Base-by-base conservation (phyloP, 192 early-diverging fungal species). In the Chytriomyces sp. region DNA sequence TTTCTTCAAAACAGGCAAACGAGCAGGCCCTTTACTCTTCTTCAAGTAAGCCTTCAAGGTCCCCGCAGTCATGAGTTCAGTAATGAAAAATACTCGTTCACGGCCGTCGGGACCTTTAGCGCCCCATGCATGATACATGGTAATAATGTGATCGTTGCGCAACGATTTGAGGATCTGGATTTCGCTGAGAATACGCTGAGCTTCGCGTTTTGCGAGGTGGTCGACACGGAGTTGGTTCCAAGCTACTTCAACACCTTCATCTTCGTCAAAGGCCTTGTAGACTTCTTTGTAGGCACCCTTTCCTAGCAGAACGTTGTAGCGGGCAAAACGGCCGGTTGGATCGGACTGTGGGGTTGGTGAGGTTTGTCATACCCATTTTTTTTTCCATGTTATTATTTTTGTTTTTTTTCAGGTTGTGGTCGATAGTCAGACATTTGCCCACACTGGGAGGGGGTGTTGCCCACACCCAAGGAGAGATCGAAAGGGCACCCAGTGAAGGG, bases 261-360 rank as follows among this genome's bases (percentile, higher is more conserved):
- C 94, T 49, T 91, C 87, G 80, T 95, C 94, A 79, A 94, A 92
- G 46, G 91, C 91, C 78, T 94, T 93, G 84, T 87, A 95, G 7
- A 95, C 94, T 71, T 93, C 89, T 79, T 95, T 95, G 84, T 93
- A 94, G 8, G 94, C 94, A 6, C 94, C 94, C 78, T 90, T 92
- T 48, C 94, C 94, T 8, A 95, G 88, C 47, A 49, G 79, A n/a
- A 75, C 26, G 81, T 67, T 77, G 61, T 86, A 89, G 8, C 91
- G 85, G 57, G 92, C 84, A 80, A 92, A 92, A 62, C 91, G 83
- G 62, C 87, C 86, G 24, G 89, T 82, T 24, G 91, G 91, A 78
- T 91, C 89, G 8, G 91, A 86, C 81, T 87, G 45, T 24, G 11
- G 60, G 28, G 28, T 35, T 57, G 53, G 13, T 57, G 53, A 20